A percentile compares a stretch with the other conserved stretches of the same genome.
These are phyloP conservation scores for Glebionis coronaria DNA, from an alignment of 129 eudicot genomes.

Conservation along the genomic window DNA sequence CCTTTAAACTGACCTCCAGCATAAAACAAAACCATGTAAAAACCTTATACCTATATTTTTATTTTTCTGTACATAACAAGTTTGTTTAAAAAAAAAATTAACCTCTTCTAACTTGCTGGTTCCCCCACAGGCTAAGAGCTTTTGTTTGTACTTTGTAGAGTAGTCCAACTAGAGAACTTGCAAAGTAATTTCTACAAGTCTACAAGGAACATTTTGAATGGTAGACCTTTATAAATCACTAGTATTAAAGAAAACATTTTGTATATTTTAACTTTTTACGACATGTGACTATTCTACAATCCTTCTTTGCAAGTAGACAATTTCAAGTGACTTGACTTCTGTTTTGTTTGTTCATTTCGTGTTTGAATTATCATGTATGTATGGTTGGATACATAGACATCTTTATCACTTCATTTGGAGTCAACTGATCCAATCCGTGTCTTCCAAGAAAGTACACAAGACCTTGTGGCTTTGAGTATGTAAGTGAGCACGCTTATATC, in stretches of 20 bases:
- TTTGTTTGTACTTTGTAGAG: too few relatives aligned
- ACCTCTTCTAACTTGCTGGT: too few relatives aligned
- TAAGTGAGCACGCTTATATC: conserved; percentile 12
- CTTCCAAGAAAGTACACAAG: conserved; percentile 27
- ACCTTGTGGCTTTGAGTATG: conserved; percentile 5
- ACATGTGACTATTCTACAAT: conserved; percentile 1
- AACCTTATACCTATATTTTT: too few relatives aligned
- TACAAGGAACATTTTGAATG: conserved; percentile 9
- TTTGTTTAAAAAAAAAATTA: too few relatives aligned
- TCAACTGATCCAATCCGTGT: conserved; percentile 10
- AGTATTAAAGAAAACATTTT: conserved; percentile 17
- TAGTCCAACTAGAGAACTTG: conserved; percentile 5
- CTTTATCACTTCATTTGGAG: not conserved
- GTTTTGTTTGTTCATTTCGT: conserved; percentile 7
- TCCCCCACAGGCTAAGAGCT: too few relatives aligned
- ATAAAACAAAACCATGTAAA: too few relatives aligned
- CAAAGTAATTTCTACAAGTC: not conserved
- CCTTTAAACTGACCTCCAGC: too few relatives aligned
- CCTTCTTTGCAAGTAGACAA: conserved; percentile 2
- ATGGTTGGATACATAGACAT: not conserved
- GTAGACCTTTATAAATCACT: conserved; percentile 10
- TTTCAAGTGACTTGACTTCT: conserved; percentile 14
- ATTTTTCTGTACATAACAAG: too few relatives aligned
- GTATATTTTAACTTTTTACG: not conserved
- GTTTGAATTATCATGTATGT: conserved; percentile 10